These are phyloP conservation scores for Ganoderma sinense DNA, from an alignment of 1,284 basidiomycete species.

Conservation along the genomic window DNA sequence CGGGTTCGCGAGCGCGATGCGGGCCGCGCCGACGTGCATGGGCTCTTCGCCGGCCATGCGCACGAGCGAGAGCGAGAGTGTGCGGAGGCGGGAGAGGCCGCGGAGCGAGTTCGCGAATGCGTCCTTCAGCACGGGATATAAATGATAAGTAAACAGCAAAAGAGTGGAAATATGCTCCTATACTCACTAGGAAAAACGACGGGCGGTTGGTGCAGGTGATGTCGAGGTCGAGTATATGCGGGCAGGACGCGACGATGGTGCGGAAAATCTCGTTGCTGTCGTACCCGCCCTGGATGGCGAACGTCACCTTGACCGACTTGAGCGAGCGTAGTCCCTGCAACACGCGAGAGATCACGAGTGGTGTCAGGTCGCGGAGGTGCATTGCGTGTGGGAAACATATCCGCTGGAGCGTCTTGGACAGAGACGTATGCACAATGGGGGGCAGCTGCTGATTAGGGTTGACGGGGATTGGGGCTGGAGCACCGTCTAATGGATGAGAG, in stretches of 20 bases:
- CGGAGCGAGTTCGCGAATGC: slow-evolving; percentile 49
- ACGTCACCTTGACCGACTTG: slow-evolving; percentile 64
- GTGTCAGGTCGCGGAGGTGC: slow-evolving; percentile 69
- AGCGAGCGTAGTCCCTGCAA: slow-evolving; percentile 62
- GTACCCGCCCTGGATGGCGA: slow-evolving; percentile 74
- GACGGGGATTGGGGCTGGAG: neutral
- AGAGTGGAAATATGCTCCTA: neutral
- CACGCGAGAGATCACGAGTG: slow-evolving; percentile 61
- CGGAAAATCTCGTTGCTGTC: slow-evolving; percentile 73
- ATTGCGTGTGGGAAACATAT: slow-evolving; percentile 71
- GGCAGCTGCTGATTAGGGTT: slow-evolving; percentile 23
- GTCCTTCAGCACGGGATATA: slow-evolving; percentile 34
- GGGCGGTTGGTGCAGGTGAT: slow-evolving; percentile 72
- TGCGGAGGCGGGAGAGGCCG: slow-evolving; percentile 65
- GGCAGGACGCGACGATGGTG: slow-evolving; percentile 68
- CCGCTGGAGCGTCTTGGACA: slow-evolving; percentile 45
- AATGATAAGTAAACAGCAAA: neutral
- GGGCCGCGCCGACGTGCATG: slow-evolving; percentile 61
- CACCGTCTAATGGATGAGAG: slow-evolving; percentile 13
- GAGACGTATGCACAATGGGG: slow-evolving; percentile 36
- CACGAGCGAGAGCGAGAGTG: slow-evolving; percentile 67
- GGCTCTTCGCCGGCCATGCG: slow-evolving; percentile 69
- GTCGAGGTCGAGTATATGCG: slow-evolving; percentile 65
- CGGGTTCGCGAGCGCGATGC: slow-evolving; percentile 69
- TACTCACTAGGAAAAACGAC: slow-evolving; percentile 71